Evolutionary conservation across 768 basidiomycete genomes (phyloP), one percentile per base, ranked within the genome.

Genomic region (Psilocybe azurescens): DNA sequence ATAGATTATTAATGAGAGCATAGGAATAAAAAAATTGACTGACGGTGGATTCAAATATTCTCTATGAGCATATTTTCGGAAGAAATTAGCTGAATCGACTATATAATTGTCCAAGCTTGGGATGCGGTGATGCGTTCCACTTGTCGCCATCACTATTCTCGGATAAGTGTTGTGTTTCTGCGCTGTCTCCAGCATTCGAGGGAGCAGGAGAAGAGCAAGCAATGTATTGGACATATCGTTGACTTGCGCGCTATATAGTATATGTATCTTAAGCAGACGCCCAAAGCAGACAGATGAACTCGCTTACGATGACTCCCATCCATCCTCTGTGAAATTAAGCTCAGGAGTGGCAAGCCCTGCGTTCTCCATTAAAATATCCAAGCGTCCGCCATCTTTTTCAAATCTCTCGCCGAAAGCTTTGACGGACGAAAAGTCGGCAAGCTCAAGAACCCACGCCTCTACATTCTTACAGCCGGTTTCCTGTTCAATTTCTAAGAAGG

Each of bases 151-250:
- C 14, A 80, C 80, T 1, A 83, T 33, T 9, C 79, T 72, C 0
- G 81, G 77, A 1, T 61, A 68, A 0, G 75, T 73, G 1, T 67
- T 49, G 59, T 75, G 58, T n/a, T 69, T 67, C 30, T 71, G 61
- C 0, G 78, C 75, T 0, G 83, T 80, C 30, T 74, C 66, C 1
- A 78, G 50, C 71, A 86, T 74, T 8, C 63, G 66, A 0, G 85
- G 85, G 0, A 85, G 71, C 0, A 85, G 72, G 6, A 76, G 73
- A 4, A 85, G 62, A 0, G 75, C 69, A 3, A 84, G 72, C 0
- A 84, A 71, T 5, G 77, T 71, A 6, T 73, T 75, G 0, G 80
- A 72, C 7, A 87, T 68, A 64, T 76, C 64, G 65, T 86, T 85
- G 44, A 82, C 77, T 62, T 86, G 84, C 0, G 84, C 58, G 9